These are phyloP conservation scores for Styphnolobium japonicum DNA, from an alignment of 306 rosid genomes.

Conservation along the genomic window DNA sequence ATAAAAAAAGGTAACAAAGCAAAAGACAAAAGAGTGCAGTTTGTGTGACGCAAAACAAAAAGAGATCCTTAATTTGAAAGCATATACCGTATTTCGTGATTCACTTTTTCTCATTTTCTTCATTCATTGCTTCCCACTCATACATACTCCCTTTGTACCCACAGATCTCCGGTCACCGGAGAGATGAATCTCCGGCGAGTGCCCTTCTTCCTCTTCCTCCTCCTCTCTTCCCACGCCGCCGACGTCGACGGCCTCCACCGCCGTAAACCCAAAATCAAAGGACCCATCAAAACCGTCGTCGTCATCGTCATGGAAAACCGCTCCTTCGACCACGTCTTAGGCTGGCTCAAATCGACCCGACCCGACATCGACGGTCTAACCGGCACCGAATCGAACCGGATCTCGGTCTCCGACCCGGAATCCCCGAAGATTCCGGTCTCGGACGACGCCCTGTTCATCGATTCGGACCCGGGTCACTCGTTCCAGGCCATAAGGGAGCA, in stretches of 20 bases:
- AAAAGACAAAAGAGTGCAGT: no score
- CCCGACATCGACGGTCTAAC: slow-evolving; percentile 78
- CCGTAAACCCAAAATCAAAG: slow-evolving; percentile 47
- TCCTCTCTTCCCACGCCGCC: slow-evolving; percentile 37
- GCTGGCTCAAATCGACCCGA: slow-evolving; percentile 75
- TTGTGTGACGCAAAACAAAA: not conserved
- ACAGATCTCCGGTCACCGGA: slow-evolving; percentile 38
- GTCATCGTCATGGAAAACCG: slow-evolving; percentile 91
- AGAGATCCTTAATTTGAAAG: slow-evolving; percentile 19
- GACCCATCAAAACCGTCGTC: slow-evolving; percentile 82
- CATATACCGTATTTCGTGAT: not conserved
- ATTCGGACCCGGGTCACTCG: slow-evolving; percentile 84
- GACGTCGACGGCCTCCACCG: slow-evolving; percentile 6
- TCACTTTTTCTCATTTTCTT: not conserved
- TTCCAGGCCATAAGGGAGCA: slow-evolving; percentile 86
- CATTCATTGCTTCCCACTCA: no score
- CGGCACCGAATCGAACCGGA: slow-evolving; percentile 67
- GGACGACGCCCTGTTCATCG: slow-evolving; percentile 64
- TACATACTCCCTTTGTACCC: no score
- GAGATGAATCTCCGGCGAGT: slow-evolving; percentile 60
- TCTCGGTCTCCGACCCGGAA: slow-evolving; percentile 32
- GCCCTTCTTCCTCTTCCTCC: slow-evolving; percentile 5
- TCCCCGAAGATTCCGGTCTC: slow-evolving; percentile 53
- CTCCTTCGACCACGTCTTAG: slow-evolving; percentile 87
- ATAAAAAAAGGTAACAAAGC: no score